Conservation (phyloP, 2,329 filamentous ascomycete genomes). For the Thielaviopsis cerberus region DNA sequence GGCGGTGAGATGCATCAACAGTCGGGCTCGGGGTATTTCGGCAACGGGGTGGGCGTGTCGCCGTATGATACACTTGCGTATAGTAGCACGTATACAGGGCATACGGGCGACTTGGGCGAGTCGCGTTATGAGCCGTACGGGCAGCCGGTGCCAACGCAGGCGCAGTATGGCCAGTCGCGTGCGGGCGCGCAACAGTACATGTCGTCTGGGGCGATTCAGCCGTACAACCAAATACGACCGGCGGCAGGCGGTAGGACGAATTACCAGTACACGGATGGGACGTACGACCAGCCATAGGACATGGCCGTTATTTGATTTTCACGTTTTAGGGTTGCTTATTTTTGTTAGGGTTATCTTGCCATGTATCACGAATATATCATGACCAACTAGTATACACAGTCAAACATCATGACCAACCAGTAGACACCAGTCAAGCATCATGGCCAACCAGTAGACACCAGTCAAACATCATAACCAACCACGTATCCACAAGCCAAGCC, state of each 20-base stretch:
- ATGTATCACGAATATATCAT: no score
- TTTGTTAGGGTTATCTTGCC: background rate
- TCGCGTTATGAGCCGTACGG: conserved; percentile 1
- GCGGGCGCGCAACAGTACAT: conserved; percentile 15
- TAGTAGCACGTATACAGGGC: background rate
- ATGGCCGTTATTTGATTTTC: no score
- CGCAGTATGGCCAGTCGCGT: conserved; percentile 12
- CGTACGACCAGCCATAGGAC: conserved; percentile 18
- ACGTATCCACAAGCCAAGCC: no score
- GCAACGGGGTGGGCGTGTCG: background rate
- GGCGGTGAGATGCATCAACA: conserved; percentile 9
- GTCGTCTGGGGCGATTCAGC: conserved; percentile 15
- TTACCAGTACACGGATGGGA: conserved; percentile 22
- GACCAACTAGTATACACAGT: no score
- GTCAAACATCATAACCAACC: no score
- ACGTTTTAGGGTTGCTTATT: background rate
- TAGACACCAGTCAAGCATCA: no score
- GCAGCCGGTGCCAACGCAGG: conserved; percentile 11
- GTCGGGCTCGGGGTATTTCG: background rate
- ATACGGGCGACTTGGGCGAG: background rate
- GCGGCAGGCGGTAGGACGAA: background rate
- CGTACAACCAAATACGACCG: conserved; percentile 1
- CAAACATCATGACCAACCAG: no score
- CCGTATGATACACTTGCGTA: background rate
- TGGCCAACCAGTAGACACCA: no score